Percentiles rank a stretch among this genome's conserved stretches.
Conservation (phyloP, 1,284 basidiomycete species). For the Trametes sp. region DNA sequence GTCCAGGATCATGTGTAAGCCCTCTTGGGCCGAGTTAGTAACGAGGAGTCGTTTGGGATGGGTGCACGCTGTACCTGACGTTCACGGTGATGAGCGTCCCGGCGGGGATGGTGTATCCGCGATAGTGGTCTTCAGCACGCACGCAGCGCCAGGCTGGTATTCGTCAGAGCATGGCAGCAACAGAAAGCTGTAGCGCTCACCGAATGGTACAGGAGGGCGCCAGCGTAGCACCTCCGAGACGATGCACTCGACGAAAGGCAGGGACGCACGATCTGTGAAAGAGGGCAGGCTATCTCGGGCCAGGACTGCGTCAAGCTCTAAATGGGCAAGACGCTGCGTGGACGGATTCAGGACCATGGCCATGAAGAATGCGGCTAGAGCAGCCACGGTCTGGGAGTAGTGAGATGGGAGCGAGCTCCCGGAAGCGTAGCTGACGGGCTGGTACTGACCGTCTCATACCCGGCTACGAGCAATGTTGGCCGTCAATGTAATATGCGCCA, state of each 20-base stretch:
- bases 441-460: not conserved
- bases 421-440: not conserved
- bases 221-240: not conserved
- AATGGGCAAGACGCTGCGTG: conserved; percentile 42
- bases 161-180: conserved; percentile 2
- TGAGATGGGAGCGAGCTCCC: not conserved
- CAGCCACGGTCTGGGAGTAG: not conserved
- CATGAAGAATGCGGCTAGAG: not conserved
- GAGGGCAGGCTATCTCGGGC: conserved; percentile 40
- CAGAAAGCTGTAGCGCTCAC: not conserved
- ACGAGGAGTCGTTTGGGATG: not conserved
- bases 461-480: not conserved
- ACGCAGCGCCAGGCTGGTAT: not conserved
- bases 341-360: conserved; percentile 33
- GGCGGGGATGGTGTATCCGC: conserved; percentile 28
- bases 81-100: conserved; percentile 31
- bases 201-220: not conserved
- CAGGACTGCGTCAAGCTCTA: conserved; percentile 47
- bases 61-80: not conserved
- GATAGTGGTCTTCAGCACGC: conserved; percentile 25
- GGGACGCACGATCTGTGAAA: conserved; percentile 20
- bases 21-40: conserved; percentile 4
- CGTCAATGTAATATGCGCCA: not conserved
- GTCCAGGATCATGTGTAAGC: conserved; percentile 30
- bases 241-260: not conserved